Base-by-base conservation (phyloP, 164 flowering plant species). In the Amborella trichopoda region DNA sequence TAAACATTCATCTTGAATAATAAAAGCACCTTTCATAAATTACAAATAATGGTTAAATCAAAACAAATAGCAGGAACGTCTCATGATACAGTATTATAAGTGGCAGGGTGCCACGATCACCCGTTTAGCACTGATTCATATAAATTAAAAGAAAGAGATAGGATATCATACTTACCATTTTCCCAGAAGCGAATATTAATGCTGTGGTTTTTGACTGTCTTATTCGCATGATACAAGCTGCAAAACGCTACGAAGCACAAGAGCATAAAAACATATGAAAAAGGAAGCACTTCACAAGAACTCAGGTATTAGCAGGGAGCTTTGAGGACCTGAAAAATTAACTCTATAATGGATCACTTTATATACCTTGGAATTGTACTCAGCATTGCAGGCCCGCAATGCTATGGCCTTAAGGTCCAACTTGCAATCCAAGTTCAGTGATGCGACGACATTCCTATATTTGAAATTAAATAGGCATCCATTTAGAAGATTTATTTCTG, bases 161-260 rank as follows among this genome's bases (percentile, higher is more conserved):
- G n/a, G n/a, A n/a, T n/a, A n/a, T n/a, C n/a, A n/a, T n/a, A n/a
- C n/a, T n/a, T n/a, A n/a, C n/a, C n/a, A n/a, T n/a, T n/a, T 88
- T 88, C 27, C 97, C 93, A 20, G 97, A 84, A 44, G 97, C 90
- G 70, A 88, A 88, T 45, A 88, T 88, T 39, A 84, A 56, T 5
- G 95, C 89, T 0, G 97, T 88, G 3, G 97, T 88, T 61, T 82
- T 84, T n/a, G 96, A 91, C 20, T 83, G 88, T 59, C 94, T 75
- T 42, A 87, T 81, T 55, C 94, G 71, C 96, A 87, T 87, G 26
- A 83, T 87, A 3, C 81, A 83, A 25, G 94, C 96, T 60, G 94
- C 94, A 70, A 83, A 87, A 69, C 96, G 96, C 91, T 83, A 84
- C n/a, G 21, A 60, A 43, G 43, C 19, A 40, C 39, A 12, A 43